These are phyloP conservation scores for Neonectria sp. DNA, from an alignment of 2,329 filamentous ascomycete species.

Conservation along the genomic window DNA sequence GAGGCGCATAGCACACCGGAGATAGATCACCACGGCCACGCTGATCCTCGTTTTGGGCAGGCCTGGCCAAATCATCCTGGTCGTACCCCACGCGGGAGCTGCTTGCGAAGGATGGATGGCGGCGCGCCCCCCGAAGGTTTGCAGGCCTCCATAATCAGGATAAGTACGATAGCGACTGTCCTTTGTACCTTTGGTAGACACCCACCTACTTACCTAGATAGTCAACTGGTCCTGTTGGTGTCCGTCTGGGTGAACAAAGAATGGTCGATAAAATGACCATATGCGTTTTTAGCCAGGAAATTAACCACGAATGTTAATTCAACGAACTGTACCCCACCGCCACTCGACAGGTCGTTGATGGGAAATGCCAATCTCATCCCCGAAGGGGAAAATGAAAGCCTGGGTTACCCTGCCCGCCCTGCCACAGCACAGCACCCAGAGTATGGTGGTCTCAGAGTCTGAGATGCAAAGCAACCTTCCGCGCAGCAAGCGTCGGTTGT, in stretches of 20 bases:
- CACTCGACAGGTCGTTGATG: constrained; percentile 16
- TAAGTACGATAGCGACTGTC: neutral
- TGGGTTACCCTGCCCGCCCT: constrained; percentile 10
- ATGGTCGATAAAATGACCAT: neutral
- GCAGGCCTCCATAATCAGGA: constrained; percentile 2
- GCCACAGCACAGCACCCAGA: neutral
- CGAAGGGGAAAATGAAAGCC: constrained; percentile 11
- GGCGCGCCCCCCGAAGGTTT: constrained; percentile 13
- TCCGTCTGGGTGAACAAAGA: too few relatives aligned
- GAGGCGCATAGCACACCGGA: neutral
- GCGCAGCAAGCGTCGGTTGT: constrained; percentile 29
- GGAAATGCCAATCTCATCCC: constrained; percentile 20
- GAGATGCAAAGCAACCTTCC: constrained; percentile 27
- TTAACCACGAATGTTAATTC: too few relatives aligned
- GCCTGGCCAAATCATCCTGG: constrained; percentile 3
- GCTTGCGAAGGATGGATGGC: constrained; percentile 10
- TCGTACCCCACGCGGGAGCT: constrained; percentile 24
- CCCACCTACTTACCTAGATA: too few relatives aligned
- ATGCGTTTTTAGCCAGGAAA: too few relatives aligned
- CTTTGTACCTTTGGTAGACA: too few relatives aligned
- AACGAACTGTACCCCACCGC: constrained; percentile 9
- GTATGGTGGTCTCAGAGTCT: constrained; percentile 12
- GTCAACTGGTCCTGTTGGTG: too few relatives aligned
- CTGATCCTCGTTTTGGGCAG: constrained; percentile 7
- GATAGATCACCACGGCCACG: constrained; percentile 19